Evolutionary conservation across 371 early-diverging fungal genomes (phyloP).

Genomic region (Mucor irregularis): DNA sequence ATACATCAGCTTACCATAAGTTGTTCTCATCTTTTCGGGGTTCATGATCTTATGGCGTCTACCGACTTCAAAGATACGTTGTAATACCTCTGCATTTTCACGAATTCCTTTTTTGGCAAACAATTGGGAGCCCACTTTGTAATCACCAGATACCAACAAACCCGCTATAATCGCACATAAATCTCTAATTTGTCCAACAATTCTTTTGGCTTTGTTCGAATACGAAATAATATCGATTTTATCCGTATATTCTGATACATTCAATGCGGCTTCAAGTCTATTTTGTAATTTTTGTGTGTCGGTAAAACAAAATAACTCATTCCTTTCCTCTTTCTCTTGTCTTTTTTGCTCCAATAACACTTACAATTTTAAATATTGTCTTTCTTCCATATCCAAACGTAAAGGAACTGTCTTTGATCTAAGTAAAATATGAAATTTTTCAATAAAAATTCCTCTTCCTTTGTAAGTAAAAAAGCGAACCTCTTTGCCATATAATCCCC

Average conservation of each 20-base stretch:
- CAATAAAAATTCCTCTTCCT: too few species aligned
- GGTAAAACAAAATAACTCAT: too few species aligned
- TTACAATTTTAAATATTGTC: conserved; percentile 83
- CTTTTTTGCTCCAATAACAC: neutral
- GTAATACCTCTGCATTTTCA: conserved; percentile 86
- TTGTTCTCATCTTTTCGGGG: conserved; percentile 94
- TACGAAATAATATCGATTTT: conserved; percentile 89
- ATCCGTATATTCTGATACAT: conserved; percentile 84
- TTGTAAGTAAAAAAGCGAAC: too few species aligned
- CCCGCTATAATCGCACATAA: conserved; percentile 92
- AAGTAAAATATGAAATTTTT: neutral
- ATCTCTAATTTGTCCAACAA: conserved; percentile 92
- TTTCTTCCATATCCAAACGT: conserved; percentile 83
- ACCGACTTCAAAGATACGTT: conserved; percentile 92
- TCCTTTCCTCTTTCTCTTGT: neutral
- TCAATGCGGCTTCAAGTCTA: conserved; percentile 87
- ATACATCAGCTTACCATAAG: conserved; percentile 95
- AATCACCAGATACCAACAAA: conserved; percentile 80
- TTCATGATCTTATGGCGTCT: conserved; percentile 98
- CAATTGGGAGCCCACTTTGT: conserved; percentile 80
- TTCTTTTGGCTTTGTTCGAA: conserved; percentile 83
- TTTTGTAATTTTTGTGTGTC: neutral
- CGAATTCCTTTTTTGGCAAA: conserved; percentile 79
- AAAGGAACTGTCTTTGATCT: conserved; percentile 89
- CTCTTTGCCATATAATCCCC: conserved; percentile 76